Conservation (phyloP, 148 eudicot species). For the Vaccinium myrtillus region DNA sequence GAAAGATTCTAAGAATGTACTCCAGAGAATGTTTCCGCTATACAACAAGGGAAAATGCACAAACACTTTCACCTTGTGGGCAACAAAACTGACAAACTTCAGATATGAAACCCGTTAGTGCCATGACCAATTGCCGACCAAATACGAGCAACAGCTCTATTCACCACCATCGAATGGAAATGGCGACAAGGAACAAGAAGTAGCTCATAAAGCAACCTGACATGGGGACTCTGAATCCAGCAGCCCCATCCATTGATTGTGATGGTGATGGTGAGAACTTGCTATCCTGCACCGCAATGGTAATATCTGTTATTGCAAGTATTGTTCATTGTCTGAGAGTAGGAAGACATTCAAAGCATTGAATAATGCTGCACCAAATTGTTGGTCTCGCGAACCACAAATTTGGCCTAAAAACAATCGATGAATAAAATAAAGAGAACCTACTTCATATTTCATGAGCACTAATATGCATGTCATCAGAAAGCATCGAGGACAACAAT, state of each 20-base stretch:
- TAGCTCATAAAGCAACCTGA: slow-evolving; percentile 10
- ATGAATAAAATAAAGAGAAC: neutral
- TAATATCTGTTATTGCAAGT: neutral
- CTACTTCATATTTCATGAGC: neutral
- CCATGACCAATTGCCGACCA: neutral
- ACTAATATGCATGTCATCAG: neutral
- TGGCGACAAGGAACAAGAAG: neutral
- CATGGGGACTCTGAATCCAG: neutral
- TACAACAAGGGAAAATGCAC: too few relatives aligned
- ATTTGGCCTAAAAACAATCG: neutral
- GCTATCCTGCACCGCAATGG: slow-evolving; percentile 5
- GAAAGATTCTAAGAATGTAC: too few relatives aligned
- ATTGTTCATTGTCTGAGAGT: neutral
- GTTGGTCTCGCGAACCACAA: neutral
- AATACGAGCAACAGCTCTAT: neutral
- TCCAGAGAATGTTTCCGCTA: too few relatives aligned
- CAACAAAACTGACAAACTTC: neutral
- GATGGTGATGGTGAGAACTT: neutral
- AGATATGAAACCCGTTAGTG: neutral
- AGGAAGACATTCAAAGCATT: neutral
- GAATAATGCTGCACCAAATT: neutral
- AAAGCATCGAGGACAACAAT: neutral
- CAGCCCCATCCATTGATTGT: too few relatives aligned
- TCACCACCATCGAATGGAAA: neutral
- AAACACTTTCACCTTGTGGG: neutral